A percentile compares a stretch with the other conserved stretches of the same genome.
phyloP scores from a whole-genome alignment of 1,284 basidiomycete genomes.

The Psilocybe mexicana region DNA sequence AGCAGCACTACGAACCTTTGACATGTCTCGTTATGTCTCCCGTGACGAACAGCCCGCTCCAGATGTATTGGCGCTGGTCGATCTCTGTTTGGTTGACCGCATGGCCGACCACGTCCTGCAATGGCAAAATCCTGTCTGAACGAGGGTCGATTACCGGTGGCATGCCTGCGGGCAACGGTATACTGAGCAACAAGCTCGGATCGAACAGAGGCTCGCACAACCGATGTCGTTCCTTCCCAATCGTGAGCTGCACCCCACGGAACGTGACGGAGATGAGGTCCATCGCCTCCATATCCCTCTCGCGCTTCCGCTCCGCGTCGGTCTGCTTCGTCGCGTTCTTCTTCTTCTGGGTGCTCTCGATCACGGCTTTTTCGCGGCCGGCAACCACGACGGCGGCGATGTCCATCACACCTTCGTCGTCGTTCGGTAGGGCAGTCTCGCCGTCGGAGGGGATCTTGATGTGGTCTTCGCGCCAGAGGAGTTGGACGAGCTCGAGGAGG shows the following conservation, averaged over 20 bases:
- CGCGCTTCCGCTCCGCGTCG: constrained; percentile 78
- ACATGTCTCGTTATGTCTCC: constrained; percentile 79
- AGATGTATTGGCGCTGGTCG: constrained; percentile 71
- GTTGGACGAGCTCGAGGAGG: constrained; percentile 58
- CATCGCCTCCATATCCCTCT: constrained; percentile 77
- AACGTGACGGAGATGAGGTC: constrained; percentile 80
- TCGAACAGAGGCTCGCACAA: constrained; percentile 91
- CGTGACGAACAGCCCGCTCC: constrained; percentile 82
- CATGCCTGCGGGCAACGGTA: constrained; percentile 25
- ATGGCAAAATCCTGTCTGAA: constrained; percentile 36
- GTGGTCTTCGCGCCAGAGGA: constrained; percentile 61
- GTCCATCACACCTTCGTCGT: constrained; percentile 86
- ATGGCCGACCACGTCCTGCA: constrained; percentile 68
- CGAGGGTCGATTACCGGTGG: constrained; percentile 10
- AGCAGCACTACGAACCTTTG: constrained; percentile 57
- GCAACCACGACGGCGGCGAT: constrained; percentile 82
- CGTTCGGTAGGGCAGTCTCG: constrained; percentile 54
- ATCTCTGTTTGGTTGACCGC: constrained; percentile 60
- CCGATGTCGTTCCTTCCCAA: constrained; percentile 88
- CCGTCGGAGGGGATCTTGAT: constrained; percentile 74
- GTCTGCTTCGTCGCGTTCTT: constrained; percentile 69
- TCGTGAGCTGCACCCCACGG: constrained; percentile 65
- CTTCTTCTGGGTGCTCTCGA: constrained; percentile 79
- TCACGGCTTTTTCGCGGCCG: constrained; percentile 79
- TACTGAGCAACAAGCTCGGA: constrained; percentile 50